Evolutionary conservation across 257 asterid species (phyloP).

Genomic region (Nicotiana knightiana): DNA sequence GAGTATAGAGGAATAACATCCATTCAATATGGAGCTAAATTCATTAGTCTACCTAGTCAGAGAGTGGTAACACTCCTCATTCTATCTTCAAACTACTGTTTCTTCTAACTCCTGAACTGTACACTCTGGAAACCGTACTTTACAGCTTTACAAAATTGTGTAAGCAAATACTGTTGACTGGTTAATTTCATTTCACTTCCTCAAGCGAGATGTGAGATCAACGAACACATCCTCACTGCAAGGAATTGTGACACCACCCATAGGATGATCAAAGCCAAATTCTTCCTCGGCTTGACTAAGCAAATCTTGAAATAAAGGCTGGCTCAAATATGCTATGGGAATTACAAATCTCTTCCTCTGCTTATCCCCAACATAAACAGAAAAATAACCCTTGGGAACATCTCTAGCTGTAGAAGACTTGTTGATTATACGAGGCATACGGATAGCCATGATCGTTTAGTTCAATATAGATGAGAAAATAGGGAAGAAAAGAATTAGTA

Average conservation of each 20-base stretch:
- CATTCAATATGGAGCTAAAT: neutral
- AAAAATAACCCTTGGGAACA: conserved; percentile 54
- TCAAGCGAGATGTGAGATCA: conserved; percentile 25
- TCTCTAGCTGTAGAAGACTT: neutral
- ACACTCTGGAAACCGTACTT: neutral
- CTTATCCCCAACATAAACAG: conserved; percentile 42
- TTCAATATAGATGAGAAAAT: neutral
- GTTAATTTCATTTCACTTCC: neutral
- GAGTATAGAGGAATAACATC: neutral
- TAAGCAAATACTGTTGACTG: neutral
- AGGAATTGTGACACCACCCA: conserved; percentile 53
- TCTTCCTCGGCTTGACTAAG: conserved; percentile 32
- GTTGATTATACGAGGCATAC: neutral
- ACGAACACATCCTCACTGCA: conserved; percentile 33
- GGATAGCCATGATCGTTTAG: neutral
- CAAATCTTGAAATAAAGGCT: conserved; percentile 36
- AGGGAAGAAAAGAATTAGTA: neutral
- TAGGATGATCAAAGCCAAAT: conserved; percentile 38
- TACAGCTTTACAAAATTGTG: neutral
- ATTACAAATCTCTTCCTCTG: conserved; percentile 30
- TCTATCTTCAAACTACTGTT: neutral
- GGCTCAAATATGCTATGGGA: conserved; percentile 31
- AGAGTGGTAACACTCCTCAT: neutral
- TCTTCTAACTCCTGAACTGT: neutral
- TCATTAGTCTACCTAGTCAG: neutral